Conservation (phyloP, 768 basidiomycete species). For the Mycena galopus region DNA sequence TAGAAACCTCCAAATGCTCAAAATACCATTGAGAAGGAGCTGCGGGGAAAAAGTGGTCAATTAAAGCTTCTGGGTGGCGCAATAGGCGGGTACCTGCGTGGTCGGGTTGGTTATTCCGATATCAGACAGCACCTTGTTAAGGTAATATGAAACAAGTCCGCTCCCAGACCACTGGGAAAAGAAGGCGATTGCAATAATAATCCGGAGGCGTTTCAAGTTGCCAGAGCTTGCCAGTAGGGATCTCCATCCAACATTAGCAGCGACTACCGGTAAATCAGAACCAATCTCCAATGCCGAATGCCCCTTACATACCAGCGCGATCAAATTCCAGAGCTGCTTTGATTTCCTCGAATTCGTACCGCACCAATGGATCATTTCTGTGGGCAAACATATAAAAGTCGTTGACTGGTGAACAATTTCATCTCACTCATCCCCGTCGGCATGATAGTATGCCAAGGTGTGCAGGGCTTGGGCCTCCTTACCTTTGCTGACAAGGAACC, state of each 20-base stretch:
- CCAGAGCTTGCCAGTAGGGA: constrained; percentile 75
- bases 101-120: constrained; percentile 75
- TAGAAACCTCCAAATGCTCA: constrained; percentile 90
- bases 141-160: constrained; percentile 87
- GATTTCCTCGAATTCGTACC: constrained; percentile 85
- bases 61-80: constrained; percentile 37
- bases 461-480: constrained; percentile 74
- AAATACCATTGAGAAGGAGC: constrained; percentile 87
- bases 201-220: constrained; percentile 80
- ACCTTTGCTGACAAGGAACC: constrained; percentile 85
- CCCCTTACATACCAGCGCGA: constrained; percentile 53
- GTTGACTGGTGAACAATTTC: no score
- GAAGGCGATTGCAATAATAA: constrained; percentile 83
- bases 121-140: constrained; percentile 76
- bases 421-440: constrained; percentile 71
- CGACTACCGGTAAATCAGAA: constrained; percentile 45
- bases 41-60: constrained; percentile 45
- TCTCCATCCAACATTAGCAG: constrained; percentile 75
- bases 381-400: no score
- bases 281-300: no score
- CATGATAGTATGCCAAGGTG: constrained; percentile 87
- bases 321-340: constrained; percentile 85
- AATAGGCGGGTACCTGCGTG: constrained; percentile 50
- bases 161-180: constrained; percentile 86
- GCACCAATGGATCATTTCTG: constrained; percentile 74